Percentiles rank a stretch among this genome's conserved stretches.
These are phyloP conservation scores for Ascochyta clinopodiicola DNA, from an alignment of 2,329 filamentous ascomycete species.

Conservation along the genomic window DNA sequence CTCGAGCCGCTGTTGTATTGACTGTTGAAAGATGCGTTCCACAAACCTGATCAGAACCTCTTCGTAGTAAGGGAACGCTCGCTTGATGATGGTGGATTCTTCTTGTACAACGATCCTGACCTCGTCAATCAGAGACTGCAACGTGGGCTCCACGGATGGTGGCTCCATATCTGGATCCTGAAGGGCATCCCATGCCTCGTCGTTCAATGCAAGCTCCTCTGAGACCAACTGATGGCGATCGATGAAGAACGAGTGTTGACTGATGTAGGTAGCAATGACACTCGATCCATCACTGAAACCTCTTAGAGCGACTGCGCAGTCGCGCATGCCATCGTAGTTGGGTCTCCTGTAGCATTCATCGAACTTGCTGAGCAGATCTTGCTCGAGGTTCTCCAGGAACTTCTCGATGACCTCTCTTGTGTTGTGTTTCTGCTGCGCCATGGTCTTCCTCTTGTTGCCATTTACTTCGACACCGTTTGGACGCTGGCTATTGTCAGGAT, in stretches of 20 bases:
- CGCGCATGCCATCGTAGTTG: constrained; percentile 97
- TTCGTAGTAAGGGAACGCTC: constrained; percentile 95
- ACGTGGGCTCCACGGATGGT: constrained; percentile 86
- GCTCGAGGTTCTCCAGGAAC: constrained; percentile 93
- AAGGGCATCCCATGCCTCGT: constrained; percentile 81
- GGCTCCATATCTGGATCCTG: constrained; percentile 94
- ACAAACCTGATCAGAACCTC: constrained; percentile 92
- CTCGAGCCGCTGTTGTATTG: constrained; percentile 93
- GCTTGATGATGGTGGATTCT: constrained; percentile 94
- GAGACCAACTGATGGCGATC: constrained; percentile 90
- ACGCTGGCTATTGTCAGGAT: constrained; percentile 68
- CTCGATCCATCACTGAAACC: constrained; percentile 97
- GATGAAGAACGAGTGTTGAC: constrained; percentile 99
- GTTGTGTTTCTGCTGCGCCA: constrained; percentile 58
- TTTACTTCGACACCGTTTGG: constrained; percentile 56
- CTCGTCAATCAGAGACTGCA: constrained; percentile 92
- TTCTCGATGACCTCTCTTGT: constrained; percentile 93
- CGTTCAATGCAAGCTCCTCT: constrained; percentile 79
- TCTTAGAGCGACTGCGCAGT: constrained; percentile 90
- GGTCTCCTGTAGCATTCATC: constrained; percentile 95
- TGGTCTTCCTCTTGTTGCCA: constrained; percentile 47
- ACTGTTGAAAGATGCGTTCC: constrained; percentile 96
- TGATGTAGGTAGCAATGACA: constrained; percentile 95
- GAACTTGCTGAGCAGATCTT: constrained; percentile 93
- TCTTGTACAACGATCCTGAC: constrained; percentile 96